phyloP scores from a whole-genome alignment of 225 moss, liverwort and hornwort species.

The Thuidium tamariscinum region DNA sequence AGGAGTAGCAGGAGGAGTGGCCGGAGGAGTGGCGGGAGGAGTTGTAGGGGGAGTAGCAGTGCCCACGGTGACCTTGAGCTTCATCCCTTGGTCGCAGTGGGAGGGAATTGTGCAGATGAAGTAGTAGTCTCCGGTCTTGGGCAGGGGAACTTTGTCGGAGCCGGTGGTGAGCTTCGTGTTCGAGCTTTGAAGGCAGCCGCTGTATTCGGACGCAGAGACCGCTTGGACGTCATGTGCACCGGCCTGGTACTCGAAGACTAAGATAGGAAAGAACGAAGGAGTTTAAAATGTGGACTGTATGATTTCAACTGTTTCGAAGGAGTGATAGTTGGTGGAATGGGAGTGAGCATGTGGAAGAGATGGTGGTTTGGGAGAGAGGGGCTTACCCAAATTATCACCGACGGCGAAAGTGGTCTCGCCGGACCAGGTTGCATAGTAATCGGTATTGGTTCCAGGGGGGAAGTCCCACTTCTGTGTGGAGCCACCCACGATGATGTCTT shows the following conservation, averaged over 20 bases:
- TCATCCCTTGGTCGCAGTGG: slow-evolving; percentile 14
- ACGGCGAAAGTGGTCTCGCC: neutral
- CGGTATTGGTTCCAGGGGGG: neutral
- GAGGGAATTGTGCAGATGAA: neutral
- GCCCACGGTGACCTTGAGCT: neutral
- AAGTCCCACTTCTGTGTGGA: neutral
- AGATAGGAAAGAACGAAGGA: too few species aligned
- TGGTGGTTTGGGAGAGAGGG: neutral
- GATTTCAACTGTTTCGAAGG: neutral
- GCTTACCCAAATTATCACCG: slow-evolving; percentile 7
- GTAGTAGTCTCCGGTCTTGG: neutral
- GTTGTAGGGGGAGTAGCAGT: neutral
- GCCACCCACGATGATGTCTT: neutral
- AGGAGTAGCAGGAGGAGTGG: neutral
- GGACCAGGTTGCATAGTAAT: neutral
- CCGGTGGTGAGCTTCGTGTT: neutral
- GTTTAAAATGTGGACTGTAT: neutral
- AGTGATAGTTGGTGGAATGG: neutral
- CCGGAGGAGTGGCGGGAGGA: neutral
- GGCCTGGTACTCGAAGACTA: neutral
- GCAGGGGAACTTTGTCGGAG: neutral
- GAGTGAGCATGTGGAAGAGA: neutral
- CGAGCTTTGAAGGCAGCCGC: neutral
- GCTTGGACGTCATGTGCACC: neutral
- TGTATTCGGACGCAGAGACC: neutral